Base-by-base conservation (phyloP, 306 rosid genomes). In the Begonia fuchsioides region DNA sequence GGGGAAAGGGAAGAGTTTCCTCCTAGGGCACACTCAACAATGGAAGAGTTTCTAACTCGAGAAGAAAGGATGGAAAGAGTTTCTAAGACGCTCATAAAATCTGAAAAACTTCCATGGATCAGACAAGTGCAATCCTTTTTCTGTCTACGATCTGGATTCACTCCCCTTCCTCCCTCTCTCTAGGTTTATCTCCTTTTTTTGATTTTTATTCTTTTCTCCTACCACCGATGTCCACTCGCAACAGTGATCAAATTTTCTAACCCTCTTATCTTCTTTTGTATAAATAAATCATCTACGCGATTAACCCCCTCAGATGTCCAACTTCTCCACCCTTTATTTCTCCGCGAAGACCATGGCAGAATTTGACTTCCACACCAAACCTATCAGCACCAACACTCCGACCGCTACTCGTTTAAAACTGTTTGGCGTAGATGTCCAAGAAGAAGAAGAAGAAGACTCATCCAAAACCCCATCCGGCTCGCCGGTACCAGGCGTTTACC, bases 341-440 rank as follows among this genome's bases (percentile, higher is more conserved):
- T 26, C 35, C 8, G 35, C 8, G 35, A 26, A 5, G 8, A 26
- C 35, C 17, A 47, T 47, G 50, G 50, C 50, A 16, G 50, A 47
- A 8, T 3, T 47, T 9, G 50, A 47, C 11, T 47, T 15, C 50
- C 50, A 11, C 16, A 3, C 76, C 71, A 76, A 47, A 53, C 13
- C 72, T 48, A 72, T 58, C 55, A 35, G 41, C 51, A 54, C 18
- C 50, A 35, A 51, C 13, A 45, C 14, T 41, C 45, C 45, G n/a
- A 3, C 5, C 45, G 14, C 76, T 51, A 63, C 85, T 2, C 67
- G 72, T 54, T 53, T 86, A 57, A 86, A 86, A 53, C 83, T 86
- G 60, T 86, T 86, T 32, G 96, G 96, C 5, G 74, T 86, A 73
- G 77, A 52, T 61, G 93, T 86, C 45, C 12, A 41, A 51, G 86